A percentile compares a stretch with the other conserved stretches of the same genome.
Evolutionary conservation across 2,329 filamentous ascomycete species (phyloP).

Genomic region (Venturia oleaginea): DNA sequence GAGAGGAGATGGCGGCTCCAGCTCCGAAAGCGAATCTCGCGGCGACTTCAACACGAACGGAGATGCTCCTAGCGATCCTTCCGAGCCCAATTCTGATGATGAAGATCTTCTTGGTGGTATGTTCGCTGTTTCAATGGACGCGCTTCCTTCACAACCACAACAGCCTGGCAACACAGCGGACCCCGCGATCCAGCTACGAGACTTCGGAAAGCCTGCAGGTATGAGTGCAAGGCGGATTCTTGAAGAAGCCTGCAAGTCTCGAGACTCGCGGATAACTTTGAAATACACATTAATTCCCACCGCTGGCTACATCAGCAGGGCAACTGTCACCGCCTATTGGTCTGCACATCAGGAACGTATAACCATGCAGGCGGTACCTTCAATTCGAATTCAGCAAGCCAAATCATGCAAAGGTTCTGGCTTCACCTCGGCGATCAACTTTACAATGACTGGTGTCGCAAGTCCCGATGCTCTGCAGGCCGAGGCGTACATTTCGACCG

Average conservation of each 20-base stretch:
- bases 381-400: slow-evolving; percentile 4
- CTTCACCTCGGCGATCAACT: slow-evolving; percentile 38
- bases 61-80: neutral
- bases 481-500: slow-evolving; percentile 75
- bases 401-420: slow-evolving; percentile 5
- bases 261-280: slow-evolving; percentile 62
- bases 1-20: slow-evolving; percentile 24
- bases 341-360: slow-evolving; percentile 42
- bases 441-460: slow-evolving; percentile 67
- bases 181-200: slow-evolving; percentile 54
- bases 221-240: slow-evolving; percentile 66
- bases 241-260: slow-evolving; percentile 80
- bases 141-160: slow-evolving; percentile 15
- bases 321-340: slow-evolving; percentile 69
- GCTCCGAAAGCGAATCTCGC: neutral
- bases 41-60: neutral
- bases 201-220: slow-evolving; percentile 79
- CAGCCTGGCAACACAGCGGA: slow-evolving; percentile 25
- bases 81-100: slow-evolving; percentile 1
- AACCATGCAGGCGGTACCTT: slow-evolving; percentile 1
- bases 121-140: slow-evolving; percentile 32
- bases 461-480: slow-evolving; percentile 72
- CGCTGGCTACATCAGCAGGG: slow-evolving; percentile 64
- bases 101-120: slow-evolving; percentile 14
- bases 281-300: slow-evolving; percentile 62